These are phyloP conservation scores for Thermomyces lanuginosus DNA, from an alignment of 2,329 filamentous ascomycete genomes.

Conservation along the genomic window DNA sequence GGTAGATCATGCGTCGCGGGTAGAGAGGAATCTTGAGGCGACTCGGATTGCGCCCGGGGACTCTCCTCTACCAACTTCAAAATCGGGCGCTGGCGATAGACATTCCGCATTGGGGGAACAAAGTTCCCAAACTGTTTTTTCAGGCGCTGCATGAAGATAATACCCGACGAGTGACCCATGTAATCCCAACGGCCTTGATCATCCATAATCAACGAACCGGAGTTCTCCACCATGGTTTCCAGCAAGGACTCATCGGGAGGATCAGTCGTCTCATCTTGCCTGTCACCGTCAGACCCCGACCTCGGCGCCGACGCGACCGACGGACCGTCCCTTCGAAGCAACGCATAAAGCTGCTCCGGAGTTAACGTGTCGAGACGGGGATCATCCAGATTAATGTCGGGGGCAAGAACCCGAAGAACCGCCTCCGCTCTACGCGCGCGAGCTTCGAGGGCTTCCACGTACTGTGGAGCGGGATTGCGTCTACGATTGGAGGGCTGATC, in stretches of 20 bases:
- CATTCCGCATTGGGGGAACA: slow-evolving; percentile 46
- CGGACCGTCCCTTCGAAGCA: slow-evolving; percentile 21
- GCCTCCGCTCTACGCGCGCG: slow-evolving; percentile 70
- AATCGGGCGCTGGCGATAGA: slow-evolving; percentile 34
- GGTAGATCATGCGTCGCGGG: slow-evolving; percentile 53
- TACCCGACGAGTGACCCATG: slow-evolving; percentile 79
- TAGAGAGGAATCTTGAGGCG: slow-evolving; percentile 40
- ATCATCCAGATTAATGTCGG: slow-evolving; percentile 71
- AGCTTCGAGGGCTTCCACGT: slow-evolving; percentile 75
- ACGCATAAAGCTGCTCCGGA: slow-evolving; percentile 47
- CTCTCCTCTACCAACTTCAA: slow-evolving; percentile 53
- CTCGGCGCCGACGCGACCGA: slow-evolving; percentile 6
- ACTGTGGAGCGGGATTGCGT: slow-evolving; percentile 79
- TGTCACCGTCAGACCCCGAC: slow-evolving; percentile 9
- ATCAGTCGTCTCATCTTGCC: slow-evolving; percentile 15
- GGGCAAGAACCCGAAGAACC: slow-evolving; percentile 61
- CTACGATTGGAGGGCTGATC: slow-evolving; percentile 86
- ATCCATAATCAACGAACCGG: slow-evolving; percentile 78
- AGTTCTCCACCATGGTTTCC: slow-evolving; percentile 87
- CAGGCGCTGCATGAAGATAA: slow-evolving; percentile 75
- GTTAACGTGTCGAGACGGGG: slow-evolving; percentile 64
- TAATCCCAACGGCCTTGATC: slow-evolving; percentile 91
- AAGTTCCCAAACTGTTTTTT: slow-evolving; percentile 72
- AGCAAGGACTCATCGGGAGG: slow-evolving; percentile 54
- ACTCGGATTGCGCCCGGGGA: slow-evolving; percentile 47